phyloP scores from a whole-genome alignment of 805 yeast genomes.

The Cyberlindnera petersonii region DNA sequence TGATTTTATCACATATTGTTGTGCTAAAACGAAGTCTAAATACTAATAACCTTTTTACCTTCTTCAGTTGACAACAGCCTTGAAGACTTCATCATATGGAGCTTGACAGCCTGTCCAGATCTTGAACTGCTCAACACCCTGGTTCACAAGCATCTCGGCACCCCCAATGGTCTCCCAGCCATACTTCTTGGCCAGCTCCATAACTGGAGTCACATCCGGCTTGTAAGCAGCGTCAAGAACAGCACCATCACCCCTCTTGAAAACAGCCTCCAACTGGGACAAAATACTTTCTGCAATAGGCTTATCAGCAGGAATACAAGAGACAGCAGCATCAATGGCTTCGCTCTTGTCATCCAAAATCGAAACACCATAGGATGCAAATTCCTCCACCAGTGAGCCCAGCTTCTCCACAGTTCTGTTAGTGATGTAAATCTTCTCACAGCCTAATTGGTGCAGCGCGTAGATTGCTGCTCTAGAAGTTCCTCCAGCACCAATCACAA shows the following conservation, averaged over 20 bases:
- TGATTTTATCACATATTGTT: background rate
- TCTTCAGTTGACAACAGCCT: slow-evolving; percentile 45
- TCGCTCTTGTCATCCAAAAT: slow-evolving; percentile 48
- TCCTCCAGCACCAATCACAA: slow-evolving; percentile 96
- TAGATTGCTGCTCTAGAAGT: slow-evolving; percentile 92
- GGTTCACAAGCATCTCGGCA: slow-evolving; percentile 85
- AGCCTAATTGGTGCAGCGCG: slow-evolving; percentile 79
- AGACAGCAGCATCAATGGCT: slow-evolving; percentile 61
- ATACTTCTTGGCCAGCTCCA: slow-evolving; percentile 65
- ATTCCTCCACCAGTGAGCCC: slow-evolving; percentile 49
- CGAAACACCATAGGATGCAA: slow-evolving; percentile 55
- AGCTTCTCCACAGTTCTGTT: slow-evolving; percentile 77
- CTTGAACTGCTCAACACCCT: slow-evolving; percentile 84
- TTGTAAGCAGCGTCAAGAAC: slow-evolving; percentile 93
- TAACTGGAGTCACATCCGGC: slow-evolving; percentile 81
- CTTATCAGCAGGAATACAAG: slow-evolving; percentile 81
- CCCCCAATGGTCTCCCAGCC: slow-evolving; percentile 89
- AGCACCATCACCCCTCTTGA: slow-evolving; percentile 39
- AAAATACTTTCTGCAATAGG: slow-evolving; percentile 56
- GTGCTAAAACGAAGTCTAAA: no score
- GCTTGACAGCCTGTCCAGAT: slow-evolving; percentile 68
- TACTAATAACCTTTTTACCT: background rate
- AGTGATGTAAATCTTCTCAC: slow-evolving; percentile 66
- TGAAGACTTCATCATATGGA: slow-evolving; percentile 57
- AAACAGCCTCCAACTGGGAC: slow-evolving; percentile 43